A percentile compares a stretch with the other conserved stretches of the same genome.
Evolutionary conservation across 169 alveolate species (phyloP).

Genomic region (Pseudocohnilembus persalinus): DNA sequence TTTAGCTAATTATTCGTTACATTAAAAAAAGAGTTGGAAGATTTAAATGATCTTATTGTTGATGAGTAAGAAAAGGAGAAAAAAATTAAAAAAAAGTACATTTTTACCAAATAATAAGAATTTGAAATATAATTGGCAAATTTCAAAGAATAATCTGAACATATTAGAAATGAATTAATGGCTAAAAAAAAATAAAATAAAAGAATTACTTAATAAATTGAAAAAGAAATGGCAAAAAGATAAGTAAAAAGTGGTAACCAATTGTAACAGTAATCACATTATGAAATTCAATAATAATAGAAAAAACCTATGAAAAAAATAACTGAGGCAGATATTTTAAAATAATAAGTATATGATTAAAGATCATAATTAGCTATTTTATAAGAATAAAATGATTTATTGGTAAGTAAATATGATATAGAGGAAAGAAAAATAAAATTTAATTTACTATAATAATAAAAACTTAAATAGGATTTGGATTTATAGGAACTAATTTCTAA

Average conservation of each 20-base stretch:
- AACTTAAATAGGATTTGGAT: neutral
- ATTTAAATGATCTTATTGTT: neutral
- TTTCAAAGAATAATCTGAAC: neutral
- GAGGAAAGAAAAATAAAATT: neutral
- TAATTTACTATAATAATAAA: no score
- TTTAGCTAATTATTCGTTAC: neutral
- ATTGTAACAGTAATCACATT: neutral
- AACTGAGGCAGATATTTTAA: neutral
- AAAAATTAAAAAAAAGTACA: no score
- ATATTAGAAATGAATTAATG: neutral
- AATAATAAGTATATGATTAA: neutral
- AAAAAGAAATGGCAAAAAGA: neutral
- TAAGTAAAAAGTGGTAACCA: no score
- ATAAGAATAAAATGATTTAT: neutral
- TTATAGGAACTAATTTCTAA: neutral
- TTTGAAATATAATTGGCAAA: neutral
- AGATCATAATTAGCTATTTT: neutral
- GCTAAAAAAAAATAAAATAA: no score
- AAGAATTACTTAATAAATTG: neutral
- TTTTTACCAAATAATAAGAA: neutral
- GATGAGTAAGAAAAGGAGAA: neutral
- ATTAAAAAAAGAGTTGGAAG: neutral
- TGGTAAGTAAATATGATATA: neutral
- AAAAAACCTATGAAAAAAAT: neutral
- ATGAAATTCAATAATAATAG: neutral